Base-by-base conservation (phyloP, 768 basidiomycete species). In the Suillus spraguei region DNA sequence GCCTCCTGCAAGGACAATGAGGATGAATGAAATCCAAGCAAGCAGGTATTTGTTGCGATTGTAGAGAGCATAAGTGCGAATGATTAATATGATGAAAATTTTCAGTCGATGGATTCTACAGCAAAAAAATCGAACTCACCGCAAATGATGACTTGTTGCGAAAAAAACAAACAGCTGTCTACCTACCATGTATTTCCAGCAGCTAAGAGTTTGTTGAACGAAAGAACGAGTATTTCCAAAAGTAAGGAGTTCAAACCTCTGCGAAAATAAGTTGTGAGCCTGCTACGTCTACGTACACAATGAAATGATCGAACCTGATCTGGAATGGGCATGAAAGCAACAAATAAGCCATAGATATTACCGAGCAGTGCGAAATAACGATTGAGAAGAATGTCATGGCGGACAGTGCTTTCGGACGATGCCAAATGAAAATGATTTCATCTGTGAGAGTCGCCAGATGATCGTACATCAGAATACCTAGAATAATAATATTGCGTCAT, bases 1-100 rank as follows among this genome's bases (percentile, higher is more conserved):
- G 2, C 81, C 60, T 1, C 65, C 70, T 1, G 69, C 61, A 44
- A 85, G 64, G 1, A 76, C 59, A 0, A 69, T 60, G 3, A 71
- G 79, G 35, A 73, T 72, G 10, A 70, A 67, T 1, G 81, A n/a
- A 69, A 85, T 68, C 39, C 70, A 74, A 3, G 66, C 60, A n/a
- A 81, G 63, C 42, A 85, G 68, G 17, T 75, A 72, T 47, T 74
- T 64, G n/a, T 78, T 79, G 38, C 80, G 68, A 13, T 75, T 73
- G 63, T 84, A 86, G n/a, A 87, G 69, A 5, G 86, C 85, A 63
- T 80, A 82, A 56, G 82, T 82, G 49, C 85, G 81, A 49, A 83
- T 69, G 11, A 78, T 78, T 28, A 85, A 75, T 35, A 81, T 77
- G 62, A 77, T 81, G 83, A 9, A 33, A 61, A 13, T n/a, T 11